Base-by-base conservation (phyloP, 2,329 filamentous ascomycete genomes). In the Penicillium nordicum region DNA sequence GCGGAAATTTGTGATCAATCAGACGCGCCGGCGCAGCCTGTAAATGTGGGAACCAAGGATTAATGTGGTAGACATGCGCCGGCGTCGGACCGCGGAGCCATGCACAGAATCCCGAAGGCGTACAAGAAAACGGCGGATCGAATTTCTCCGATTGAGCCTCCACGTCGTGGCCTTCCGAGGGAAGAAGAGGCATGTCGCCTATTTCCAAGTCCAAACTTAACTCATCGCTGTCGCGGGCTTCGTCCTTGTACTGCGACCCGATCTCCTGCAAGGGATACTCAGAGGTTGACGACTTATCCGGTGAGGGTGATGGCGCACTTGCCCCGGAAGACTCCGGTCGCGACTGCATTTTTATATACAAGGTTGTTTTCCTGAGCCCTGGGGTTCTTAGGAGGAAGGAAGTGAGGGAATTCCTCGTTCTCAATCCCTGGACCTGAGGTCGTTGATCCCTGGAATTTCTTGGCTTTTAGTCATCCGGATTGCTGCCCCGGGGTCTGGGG, bases 1-100 rank as follows among this genome's bases (percentile, higher is more conserved):
- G 64, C 18, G 67, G 71, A 37, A 71, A 64, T 41, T 63, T 67
- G 10, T 61, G 63, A 37, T 74, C 65, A 37, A 74, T 54, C 11
- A 73, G 55, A 46, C 67, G 70, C 41, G 63, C 63, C 5, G 72
- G 70, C 29, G 70, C 70, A 38, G 70, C 64, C 59, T 75, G 72
- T 60, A 69, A 69, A 25, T 40, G 59, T 16, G 59, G 65, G 44
- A 73, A 69, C 63, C 66, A 69, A 7, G 72, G 72, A 9, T 63
- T 65, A 50, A 74, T 73, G 25, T 64, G 67, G 53, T 73, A 72
- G 30, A 68, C 67, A 36, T 64, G 67, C 21, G 72, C 70, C 48
- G 66, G 67, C 18, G 63, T 57, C 12, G 72, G 72, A 0, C 72
- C 72, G 18, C 65, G 61, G 32, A 71, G 57, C 68, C 72, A 73